phyloP scores from a whole-genome alignment of 768 basidiomycete species.

The Steccherinum ochraceum region DNA sequence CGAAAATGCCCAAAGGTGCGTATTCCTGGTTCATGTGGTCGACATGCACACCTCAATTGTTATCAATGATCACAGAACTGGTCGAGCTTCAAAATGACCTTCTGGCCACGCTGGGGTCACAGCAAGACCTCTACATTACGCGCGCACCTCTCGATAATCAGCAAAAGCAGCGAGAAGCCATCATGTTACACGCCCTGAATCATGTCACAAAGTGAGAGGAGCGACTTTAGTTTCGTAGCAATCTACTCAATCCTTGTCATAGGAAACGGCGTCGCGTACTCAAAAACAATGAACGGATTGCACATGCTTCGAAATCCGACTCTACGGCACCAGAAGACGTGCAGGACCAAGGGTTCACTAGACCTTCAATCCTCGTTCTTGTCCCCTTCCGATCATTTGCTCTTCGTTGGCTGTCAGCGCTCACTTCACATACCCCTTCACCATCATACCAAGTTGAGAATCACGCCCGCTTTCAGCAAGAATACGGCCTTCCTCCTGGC shows the following conservation, averaged over 20 bases:
- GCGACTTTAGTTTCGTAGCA: background rate
- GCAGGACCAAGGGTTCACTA: constrained; percentile 97
- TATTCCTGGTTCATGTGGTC: background rate
- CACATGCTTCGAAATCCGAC: constrained; percentile 55
- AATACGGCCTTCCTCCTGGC: constrained; percentile 79
- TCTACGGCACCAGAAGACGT: constrained; percentile 62
- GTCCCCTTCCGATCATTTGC: constrained; percentile 92
- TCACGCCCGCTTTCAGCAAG: constrained; percentile 68
- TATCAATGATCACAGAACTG: constrained; percentile 11
- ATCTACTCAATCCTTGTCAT: constrained; percentile 1
- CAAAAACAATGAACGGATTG: constrained; percentile 92
- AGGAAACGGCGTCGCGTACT: constrained; percentile 89
- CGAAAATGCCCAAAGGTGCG: constrained; percentile 47
- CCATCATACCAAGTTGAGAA: constrained; percentile 84
- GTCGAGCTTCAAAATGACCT: constrained; percentile 58
- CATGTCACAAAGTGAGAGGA: constrained; percentile 77
- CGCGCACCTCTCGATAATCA: constrained; percentile 61
- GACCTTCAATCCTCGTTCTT: constrained; percentile 88
- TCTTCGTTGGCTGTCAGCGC: constrained; percentile 71
- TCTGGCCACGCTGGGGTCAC: constrained; percentile 55
- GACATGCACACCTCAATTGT: background rate
- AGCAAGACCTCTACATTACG: constrained; percentile 75
- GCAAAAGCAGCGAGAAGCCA: constrained; percentile 56
- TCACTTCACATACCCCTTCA: constrained; percentile 70
- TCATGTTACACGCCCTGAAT: constrained; percentile 77